A percentile compares a stretch with the other conserved stretches of the same genome.
phyloP scores from a whole-genome alignment of 345 rosid genomes.

The Salix purpurea region DNA sequence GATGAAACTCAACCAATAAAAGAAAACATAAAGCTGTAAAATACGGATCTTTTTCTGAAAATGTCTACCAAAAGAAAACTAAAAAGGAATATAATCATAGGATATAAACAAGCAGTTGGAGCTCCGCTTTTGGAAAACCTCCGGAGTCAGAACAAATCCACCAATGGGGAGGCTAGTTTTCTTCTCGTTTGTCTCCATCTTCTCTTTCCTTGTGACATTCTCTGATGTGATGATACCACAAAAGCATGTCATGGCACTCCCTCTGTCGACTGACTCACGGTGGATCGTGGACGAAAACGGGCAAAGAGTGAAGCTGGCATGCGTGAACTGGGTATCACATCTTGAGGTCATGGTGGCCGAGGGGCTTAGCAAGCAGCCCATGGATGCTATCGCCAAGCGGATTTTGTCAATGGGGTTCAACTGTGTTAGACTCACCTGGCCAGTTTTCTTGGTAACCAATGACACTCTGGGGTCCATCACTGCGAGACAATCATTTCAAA shows the following conservation, averaged over 20 bases:
- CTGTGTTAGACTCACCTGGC: constrained; percentile 45
- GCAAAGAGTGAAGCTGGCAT: constrained; percentile 30
- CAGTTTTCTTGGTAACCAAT: constrained; percentile 32
- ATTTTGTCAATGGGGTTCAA: constrained; percentile 36
- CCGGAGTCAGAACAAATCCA: neutral
- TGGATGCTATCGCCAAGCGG: constrained; percentile 22
- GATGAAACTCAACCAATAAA: no score
- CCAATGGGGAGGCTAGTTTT: neutral
- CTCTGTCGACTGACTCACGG: constrained; percentile 28
- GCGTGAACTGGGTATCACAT: constrained; percentile 38
- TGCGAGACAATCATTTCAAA: constrained; percentile 49
- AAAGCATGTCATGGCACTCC: constrained; percentile 7
- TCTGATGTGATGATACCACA: neutral
- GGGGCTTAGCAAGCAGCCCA: constrained; percentile 40
- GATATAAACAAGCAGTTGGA: neutral
- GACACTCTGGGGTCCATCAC: constrained; percentile 18
- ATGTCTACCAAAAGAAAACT: no score
- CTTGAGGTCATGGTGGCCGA: constrained; percentile 37
- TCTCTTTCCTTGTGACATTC: neutral
- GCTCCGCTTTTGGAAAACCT: neutral
- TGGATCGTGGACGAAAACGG: constrained; percentile 31
- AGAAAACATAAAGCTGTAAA: no score
- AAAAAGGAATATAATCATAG: no score
- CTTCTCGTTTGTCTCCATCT: neutral
- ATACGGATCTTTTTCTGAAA: no score